Conservation (phyloP, 306 rosid species). For the Vigna mungo region DNA sequence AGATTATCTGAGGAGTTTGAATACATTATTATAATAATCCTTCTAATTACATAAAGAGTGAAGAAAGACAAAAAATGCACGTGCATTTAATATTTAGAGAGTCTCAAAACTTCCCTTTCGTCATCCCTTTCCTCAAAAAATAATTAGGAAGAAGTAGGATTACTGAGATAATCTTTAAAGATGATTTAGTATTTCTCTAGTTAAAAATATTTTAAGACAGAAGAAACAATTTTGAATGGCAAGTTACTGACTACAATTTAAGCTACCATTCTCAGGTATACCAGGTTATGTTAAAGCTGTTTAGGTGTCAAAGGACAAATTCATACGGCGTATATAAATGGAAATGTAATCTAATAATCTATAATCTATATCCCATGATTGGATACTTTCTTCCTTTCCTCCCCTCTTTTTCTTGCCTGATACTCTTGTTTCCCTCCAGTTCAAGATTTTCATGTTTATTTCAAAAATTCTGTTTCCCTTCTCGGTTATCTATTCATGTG, state of each 20-base stretch:
- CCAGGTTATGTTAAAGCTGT: conserved; percentile 16
- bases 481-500: not conserved
- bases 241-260: conserved; percentile 24
- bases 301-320: conserved; percentile 16
- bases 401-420: not conserved
- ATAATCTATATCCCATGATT: conserved; percentile 27
- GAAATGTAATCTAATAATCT: conserved; percentile 24
- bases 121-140: not conserved
- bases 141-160: conserved; percentile 26
- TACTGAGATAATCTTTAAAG: not conserved
- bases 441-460: conserved; percentile 7
- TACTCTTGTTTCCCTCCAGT: not conserved
- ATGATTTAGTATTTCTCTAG: conserved; percentile 31
- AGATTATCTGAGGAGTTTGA: not conserved
- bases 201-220: conserved; percentile 31
- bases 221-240: conserved; percentile 28
- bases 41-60: conserved; percentile 1
- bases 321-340: not conserved
- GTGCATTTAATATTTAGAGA: conserved; percentile 28
- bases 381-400: conserved; percentile 17
- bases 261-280: conserved; percentile 22
- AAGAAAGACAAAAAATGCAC: conserved; percentile 21
- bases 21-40: conserved; percentile 26
- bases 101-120: conserved; percentile 34
- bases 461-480: not conserved